Evolutionary conservation across 768 basidiomycete genomes (phyloP).

Genomic region (Boletus reticulatus): DNA sequence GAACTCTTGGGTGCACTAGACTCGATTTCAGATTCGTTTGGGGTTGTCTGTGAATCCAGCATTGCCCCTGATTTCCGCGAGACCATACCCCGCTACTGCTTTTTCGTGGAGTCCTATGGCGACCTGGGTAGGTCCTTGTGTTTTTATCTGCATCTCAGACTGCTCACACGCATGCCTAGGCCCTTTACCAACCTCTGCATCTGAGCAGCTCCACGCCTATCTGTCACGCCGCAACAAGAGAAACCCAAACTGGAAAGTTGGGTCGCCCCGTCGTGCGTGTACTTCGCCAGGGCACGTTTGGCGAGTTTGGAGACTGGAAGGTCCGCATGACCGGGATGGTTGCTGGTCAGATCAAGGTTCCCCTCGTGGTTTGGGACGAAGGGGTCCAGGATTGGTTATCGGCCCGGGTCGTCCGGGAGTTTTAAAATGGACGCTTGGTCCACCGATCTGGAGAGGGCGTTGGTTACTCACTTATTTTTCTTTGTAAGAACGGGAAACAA

Average conservation of each 20-base stretch:
- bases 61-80: slow-evolving; percentile 18
- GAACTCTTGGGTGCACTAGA: slow-evolving; percentile 17
- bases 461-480: too few relatives aligned
- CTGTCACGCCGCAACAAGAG: slow-evolving; percentile 14
- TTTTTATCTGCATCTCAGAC: background rate
- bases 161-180: background rate
- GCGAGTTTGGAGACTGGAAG: slow-evolving; percentile 23
- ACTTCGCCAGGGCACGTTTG: slow-evolving; percentile 18
- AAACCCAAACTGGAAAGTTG: slow-evolving; percentile 6
- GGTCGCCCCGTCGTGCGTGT: slow-evolving; percentile 12
- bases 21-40: slow-evolving; percentile 14
- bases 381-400: slow-evolving; percentile 14
- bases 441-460: too few relatives aligned
- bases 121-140: slow-evolving; percentile 5
- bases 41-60: slow-evolving; percentile 21
- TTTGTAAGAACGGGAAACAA: too few relatives aligned
- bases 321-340: slow-evolving; percentile 9
- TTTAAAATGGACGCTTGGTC: slow-evolving; percentile 1
- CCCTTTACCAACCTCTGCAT: background rate
- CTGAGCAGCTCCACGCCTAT: slow-evolving; percentile 4
- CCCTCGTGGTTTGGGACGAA: slow-evolving; percentile 13
- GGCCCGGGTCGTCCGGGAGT: slow-evolving; percentile 14
- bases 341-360: slow-evolving; percentile 23
- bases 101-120: slow-evolving; percentile 17
- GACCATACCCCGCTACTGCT: slow-evolving; percentile 15